Evolutionary conservation across 2,329 filamentous ascomycete species (phyloP), one percentile per base, ranked within the genome.

Genomic region (Coleophoma cylindrospora): DNA sequence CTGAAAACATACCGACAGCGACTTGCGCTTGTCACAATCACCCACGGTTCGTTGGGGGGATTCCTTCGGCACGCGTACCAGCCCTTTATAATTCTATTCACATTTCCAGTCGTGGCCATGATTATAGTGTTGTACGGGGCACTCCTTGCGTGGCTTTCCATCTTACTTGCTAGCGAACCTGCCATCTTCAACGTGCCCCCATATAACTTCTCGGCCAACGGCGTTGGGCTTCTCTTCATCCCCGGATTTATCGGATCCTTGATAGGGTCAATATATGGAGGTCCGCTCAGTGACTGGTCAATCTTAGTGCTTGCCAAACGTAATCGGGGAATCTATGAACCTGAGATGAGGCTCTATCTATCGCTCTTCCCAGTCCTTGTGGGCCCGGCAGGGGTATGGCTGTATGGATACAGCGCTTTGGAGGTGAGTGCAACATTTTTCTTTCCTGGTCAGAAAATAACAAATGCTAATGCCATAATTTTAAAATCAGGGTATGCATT

Each of bases 1-100:
- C 51, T 59, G 11, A 76, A 75, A 46, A 67, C 71, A 0, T 75
- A 75, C 51, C 58, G 61, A 45, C 61, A 75, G 54, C 65, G 68
- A 7, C 58, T 78, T 14, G 60, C 67, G 0, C 51, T 71, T 0
- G 61, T 61, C 8, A 62, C 47, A 6, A 62, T 43, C 2, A 44
- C 51, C 2, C 32, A 48, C 13, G 45, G 57, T 1, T 58, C 64
- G 0, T 59, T 61, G n/a, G 59, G 61, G 12, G 54, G 61, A 19
- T 65, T 72, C 50, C 51, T 65, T 9, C 61, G 63, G 3, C 67
- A 70, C 48, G 57, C 59, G 9, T 68, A 62, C 48, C 67, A 71
- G 37, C 68, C 70, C 1, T 60, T 71, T 49, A 43, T 68, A 6
- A 58, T 70, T 2, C 54, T 73, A 11, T 58, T 59, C 51, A 64